Base-by-base conservation (phyloP, 1,139 yeast genomes). In the Citeromyces hawaiiensis region DNA sequence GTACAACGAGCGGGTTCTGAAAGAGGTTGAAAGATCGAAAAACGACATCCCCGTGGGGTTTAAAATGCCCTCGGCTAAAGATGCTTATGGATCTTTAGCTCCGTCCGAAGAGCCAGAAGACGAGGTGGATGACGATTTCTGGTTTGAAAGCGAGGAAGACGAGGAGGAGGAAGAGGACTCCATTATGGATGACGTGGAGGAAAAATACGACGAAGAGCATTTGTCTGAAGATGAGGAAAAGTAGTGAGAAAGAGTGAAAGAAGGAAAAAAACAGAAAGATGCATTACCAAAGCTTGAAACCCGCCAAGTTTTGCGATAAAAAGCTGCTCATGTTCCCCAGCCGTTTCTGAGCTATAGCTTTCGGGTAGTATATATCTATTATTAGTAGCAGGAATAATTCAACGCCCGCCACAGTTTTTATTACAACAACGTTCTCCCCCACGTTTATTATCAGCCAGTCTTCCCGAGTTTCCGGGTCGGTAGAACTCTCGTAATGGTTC, bases 41-140 rank as follows among this genome's bases (percentile, higher is more conserved):
- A 72, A 73, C 43, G 88, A 86, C 56, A 83, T 88, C 42, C 98
- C 97, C 15, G 73, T 70, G 40, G 96, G 83, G 42, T 86, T 85
- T 54, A 70, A 71, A 38, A 78, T 86, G 79, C 96, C 96, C 16
- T 76, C 73, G 37, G 62, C 69, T 3, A 70, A 70, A 39, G 68
- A 66, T 41, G 91, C 88, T 36, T 81, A 77, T 53, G 72, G 75
- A 35, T 66, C 66, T 39, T 63, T 68, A 45, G 55, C 58, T 43
- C 54, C 61, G 19, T 50, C 55, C 36, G 61, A 61, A 45, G 51
- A 60, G 39, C 75, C 73, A 42, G 78, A 72, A 42, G 87, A 78
- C 44, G 82, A 76, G 34, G 80, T 80, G 17, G 94, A 83, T 50
- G 94, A 83, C 48, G 91, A 82, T 52, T 83, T 83, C 53, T 83